These are phyloP conservation scores for Amaranthus cruentus DNA, from an alignment of 148 eudicot genomes.

Conservation along the genomic window DNA sequence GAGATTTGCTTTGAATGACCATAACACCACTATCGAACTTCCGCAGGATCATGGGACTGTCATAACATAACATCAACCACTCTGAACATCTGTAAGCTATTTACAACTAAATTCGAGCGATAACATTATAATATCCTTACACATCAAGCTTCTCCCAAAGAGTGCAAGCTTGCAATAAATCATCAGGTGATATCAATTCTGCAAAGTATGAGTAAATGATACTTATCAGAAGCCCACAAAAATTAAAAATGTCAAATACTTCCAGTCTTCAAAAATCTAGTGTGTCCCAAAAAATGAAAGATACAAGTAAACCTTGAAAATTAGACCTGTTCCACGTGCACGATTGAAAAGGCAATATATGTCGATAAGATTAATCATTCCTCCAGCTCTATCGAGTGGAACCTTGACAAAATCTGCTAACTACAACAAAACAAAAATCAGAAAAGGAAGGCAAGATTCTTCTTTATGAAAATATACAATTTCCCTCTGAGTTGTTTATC, in stretches of 20 bases:
- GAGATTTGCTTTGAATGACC: constrained; percentile 86
- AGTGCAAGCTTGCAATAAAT: constrained; percentile 81
- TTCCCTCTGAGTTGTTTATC: not conserved
- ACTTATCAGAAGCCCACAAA: not conserved
- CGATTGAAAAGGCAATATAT: constrained; percentile 91
- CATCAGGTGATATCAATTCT: constrained; percentile 97
- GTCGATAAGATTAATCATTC: constrained; percentile 88
- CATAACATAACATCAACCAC: constrained; percentile 17
- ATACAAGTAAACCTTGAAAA: constrained; percentile 2
- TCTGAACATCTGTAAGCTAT: not conserved
- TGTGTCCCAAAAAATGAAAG: not conserved
- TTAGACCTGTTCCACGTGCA: constrained; percentile 92
- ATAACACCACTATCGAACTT: constrained; percentile 93
- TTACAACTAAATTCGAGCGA: constrained; percentile 2
- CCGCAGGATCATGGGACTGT: constrained; percentile 87
- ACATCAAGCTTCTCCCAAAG: constrained; percentile 96
- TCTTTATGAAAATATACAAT: not conserved
- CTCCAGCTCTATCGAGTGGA: constrained; percentile 96
- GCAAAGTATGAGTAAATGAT: constrained; percentile 18
- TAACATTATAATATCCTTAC: constrained; percentile 40
- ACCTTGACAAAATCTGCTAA: constrained; percentile 96
- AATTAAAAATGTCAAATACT: not conserved
- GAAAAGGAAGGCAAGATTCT: constrained; percentile 11
- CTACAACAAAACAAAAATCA: constrained; percentile 44
- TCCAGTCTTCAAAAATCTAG: not conserved